Conservation (phyloP, 805 yeast species). For the Wickerhamiella sergipiensis region DNA sequence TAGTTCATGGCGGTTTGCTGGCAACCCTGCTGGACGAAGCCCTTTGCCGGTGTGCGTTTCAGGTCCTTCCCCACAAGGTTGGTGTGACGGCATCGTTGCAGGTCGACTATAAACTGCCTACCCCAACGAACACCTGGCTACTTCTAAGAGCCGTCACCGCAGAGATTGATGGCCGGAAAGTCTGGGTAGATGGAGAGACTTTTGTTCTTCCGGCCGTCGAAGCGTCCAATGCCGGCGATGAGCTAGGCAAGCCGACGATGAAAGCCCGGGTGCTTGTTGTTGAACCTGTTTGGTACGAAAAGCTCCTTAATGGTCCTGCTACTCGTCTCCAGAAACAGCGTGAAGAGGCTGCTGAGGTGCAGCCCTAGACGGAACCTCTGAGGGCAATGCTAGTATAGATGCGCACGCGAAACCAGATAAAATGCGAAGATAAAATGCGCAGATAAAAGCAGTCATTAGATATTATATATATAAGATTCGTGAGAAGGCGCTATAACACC, state of each 20-base stretch:
- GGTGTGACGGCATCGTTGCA: constrained; percentile 81
- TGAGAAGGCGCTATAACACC: too few species aligned
- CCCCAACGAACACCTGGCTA: constrained; percentile 48
- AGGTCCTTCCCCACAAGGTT: constrained; percentile 57
- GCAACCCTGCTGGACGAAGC: constrained; percentile 80
- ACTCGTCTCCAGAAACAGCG: background rate
- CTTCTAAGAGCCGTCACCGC: constrained; percentile 53
- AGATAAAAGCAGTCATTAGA: background rate
- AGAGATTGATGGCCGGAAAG: constrained; percentile 66
- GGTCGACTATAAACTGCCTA: constrained; percentile 45
- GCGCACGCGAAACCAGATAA: too few species aligned
- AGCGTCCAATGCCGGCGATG: constrained; percentile 9
- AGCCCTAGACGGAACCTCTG: too few species aligned
- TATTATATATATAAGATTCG: background rate
- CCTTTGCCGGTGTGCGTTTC: constrained; percentile 75
- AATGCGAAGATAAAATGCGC: background rate
- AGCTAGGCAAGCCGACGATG: constrained; percentile 15
- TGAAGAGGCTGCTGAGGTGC: background rate
- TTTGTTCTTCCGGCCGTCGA: constrained; percentile 27
- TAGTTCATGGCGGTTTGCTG: constrained; percentile 76
- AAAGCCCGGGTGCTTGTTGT: constrained; percentile 24
- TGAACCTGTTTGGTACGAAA: constrained; percentile 28
- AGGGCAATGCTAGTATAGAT: too few species aligned
- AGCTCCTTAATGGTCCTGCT: constrained; percentile 14
- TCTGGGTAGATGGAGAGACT: constrained; percentile 55